Evolutionary conservation across 495 filamentous ascomycete genomes (phyloP), one percentile per base, ranked within the genome.

Genomic region (Lasiosphaeria miniovina): DNA sequence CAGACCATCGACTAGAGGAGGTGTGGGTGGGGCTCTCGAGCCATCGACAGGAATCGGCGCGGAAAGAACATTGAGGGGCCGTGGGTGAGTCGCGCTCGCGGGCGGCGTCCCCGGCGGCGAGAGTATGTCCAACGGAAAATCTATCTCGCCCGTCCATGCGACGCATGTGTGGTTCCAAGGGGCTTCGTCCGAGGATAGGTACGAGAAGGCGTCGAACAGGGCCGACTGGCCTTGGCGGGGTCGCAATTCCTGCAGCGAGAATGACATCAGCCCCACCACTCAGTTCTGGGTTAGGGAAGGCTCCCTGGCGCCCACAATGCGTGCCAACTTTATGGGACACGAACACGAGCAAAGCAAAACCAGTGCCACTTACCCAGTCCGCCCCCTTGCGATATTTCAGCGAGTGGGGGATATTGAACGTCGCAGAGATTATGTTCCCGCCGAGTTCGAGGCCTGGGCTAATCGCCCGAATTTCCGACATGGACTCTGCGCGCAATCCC

Each of bases 141-240:
- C 83, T 49, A 97, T 88, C 71, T 97, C 92, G 36, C 93, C 93
- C 2, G 93, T 93, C 93, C 93, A 97, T 17, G 88, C 92, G 52
- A 97, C 88, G 1, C 96, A 78, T 0, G 87, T 91, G 74, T 95
- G 91, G 64, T 89, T 88, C 90, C 90, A 97, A 24, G 83, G 81
- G 7, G 84, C 83, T 31, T 88, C 78, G 46, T 88, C 74, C 6
- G 90, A 91, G 7, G 89, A 89, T 32, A 97, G 83, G 71, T 93
- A 87, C 15, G 87, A 84, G 66, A 97, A 88, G 36, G 90, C 88
- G 70, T 96, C 91, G 71, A 93, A 93, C 32, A 97, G 79, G 17
- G 93, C 90, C 4, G 93, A 95, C 41, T 90, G 90, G 54, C 93
- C 93, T 36, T 86, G 86, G 49, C 92, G 89, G 59, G 86, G 76